Conservation (phyloP, 2,329 filamentous ascomycete species). For the Diaporthe sp. region DNA sequence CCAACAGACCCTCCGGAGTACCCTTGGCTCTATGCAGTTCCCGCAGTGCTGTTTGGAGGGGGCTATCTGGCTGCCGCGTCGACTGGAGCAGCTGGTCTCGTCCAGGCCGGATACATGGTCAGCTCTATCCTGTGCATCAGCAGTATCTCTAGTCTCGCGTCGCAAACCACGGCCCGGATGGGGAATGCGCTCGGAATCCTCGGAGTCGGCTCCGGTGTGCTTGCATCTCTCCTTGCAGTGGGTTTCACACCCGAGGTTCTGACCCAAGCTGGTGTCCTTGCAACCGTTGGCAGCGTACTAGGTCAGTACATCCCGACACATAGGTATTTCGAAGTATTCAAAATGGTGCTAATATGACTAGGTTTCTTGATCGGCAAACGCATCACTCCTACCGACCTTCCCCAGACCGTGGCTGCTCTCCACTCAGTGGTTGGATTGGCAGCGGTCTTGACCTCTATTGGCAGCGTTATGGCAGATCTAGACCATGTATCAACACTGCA, state of each 20-base stretch:
- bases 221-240: slow-evolving; percentile 85
- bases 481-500: slow-evolving; percentile 82
- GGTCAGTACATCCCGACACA: slow-evolving; percentile 54
- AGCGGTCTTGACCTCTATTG: slow-evolving; percentile 89
- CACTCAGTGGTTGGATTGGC: slow-evolving; percentile 93
- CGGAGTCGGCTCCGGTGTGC: slow-evolving; percentile 85
- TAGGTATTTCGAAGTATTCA: slow-evolving; percentile 34
- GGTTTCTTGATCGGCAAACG: slow-evolving; percentile 85
- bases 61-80: slow-evolving; percentile 85
- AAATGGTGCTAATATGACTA: slow-evolving; percentile 32
- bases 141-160: slow-evolving; percentile 85
- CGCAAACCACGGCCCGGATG: slow-evolving; percentile 85
- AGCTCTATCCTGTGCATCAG: slow-evolving; percentile 89
- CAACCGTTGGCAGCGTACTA: slow-evolving; percentile 77
- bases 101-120: slow-evolving; percentile 89
- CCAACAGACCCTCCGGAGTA: slow-evolving; percentile 91
- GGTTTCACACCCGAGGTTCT: slow-evolving; percentile 85
- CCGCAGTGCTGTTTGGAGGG: slow-evolving; percentile 82
- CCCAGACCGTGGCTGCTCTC: slow-evolving; percentile 89
- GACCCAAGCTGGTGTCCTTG: slow-evolving; percentile 83
- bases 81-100: slow-evolving; percentile 85
- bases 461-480: slow-evolving; percentile 84
- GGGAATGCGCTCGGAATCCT: slow-evolving; percentile 91
- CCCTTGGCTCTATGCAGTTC: slow-evolving; percentile 87
- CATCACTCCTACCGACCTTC: slow-evolving; percentile 89